Percentiles rank a stretch among this genome's conserved stretches.
These are phyloP conservation scores for Ceratocystis harringtonii DNA, from an alignment of 2,329 filamentous ascomycete species.

Conservation along the genomic window DNA sequence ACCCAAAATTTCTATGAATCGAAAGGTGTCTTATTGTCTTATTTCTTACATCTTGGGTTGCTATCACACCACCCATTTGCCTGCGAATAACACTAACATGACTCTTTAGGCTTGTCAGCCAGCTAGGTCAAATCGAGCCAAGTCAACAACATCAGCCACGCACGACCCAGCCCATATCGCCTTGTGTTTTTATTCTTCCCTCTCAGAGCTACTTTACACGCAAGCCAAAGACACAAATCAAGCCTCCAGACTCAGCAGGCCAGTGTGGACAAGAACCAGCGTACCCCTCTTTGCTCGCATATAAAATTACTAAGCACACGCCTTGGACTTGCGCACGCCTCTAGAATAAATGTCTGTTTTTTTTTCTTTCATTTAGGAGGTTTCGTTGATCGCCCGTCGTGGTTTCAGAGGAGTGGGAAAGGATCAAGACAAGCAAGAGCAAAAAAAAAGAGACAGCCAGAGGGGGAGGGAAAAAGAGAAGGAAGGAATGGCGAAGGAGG, in stretches of 20 bases:
- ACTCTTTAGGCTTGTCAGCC: not conserved
- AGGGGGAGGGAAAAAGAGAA: not conserved
- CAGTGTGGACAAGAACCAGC: not conserved
- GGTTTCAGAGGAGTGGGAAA: not conserved
- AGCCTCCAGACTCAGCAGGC: not conserved
- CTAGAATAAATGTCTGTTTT: not conserved
- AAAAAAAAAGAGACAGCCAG: not conserved
- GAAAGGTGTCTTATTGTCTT: not conserved
- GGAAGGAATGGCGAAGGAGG: not conserved
- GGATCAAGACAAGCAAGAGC: not conserved
- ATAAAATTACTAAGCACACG: not conserved
- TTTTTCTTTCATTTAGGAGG: not conserved
- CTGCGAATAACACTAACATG: not conserved
- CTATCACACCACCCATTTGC: not conserved
- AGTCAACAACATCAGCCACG: not conserved
- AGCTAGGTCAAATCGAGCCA: not conserved
- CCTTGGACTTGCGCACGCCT: not conserved
- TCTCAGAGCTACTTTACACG: not conserved
- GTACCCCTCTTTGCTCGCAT: not conserved
- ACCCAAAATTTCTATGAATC: not conserved
- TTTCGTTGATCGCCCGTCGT: constrained; percentile 2
- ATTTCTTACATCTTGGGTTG: not conserved
- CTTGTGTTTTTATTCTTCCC: too few species aligned
- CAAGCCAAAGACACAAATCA: not conserved
- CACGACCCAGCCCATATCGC: too few species aligned